phyloP scores from a whole-genome alignment of 1,139 yeast genomes.

The Scheffersomyces lignicola region DNA sequence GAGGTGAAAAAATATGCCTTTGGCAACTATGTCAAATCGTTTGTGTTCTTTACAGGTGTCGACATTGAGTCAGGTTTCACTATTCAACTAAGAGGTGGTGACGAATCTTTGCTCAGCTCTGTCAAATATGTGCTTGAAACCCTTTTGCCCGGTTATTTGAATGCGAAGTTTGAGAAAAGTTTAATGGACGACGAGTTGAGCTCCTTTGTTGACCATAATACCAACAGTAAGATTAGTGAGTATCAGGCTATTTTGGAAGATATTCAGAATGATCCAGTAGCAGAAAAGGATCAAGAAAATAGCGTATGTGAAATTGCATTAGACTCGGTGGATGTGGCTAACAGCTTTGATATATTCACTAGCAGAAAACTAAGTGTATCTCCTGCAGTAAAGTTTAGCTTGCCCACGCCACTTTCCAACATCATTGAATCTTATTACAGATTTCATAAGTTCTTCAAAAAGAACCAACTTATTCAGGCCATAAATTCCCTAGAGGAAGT shows the following conservation, averaged over 20 bases:
- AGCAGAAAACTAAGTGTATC: slow-evolving; percentile 65
- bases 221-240: slow-evolving; percentile 13
- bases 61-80: slow-evolving; percentile 79
- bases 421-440: slow-evolving; percentile 55
- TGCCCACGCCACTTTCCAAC: slow-evolving; percentile 60
- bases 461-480: slow-evolving; percentile 22
- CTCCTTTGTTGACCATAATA: slow-evolving; percentile 33
- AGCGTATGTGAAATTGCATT: slow-evolving; percentile 17
- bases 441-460: slow-evolving; percentile 34
- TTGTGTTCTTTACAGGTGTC: slow-evolving; percentile 76
- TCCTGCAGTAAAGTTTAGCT: slow-evolving; percentile 69
- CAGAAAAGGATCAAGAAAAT: slow-evolving; percentile 9
- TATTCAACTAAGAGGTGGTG: slow-evolving; percentile 75
- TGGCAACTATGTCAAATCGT: slow-evolving; percentile 62
- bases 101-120: slow-evolving; percentile 56
- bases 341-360: slow-evolving; percentile 52
- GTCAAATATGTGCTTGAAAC: slow-evolving; percentile 81
- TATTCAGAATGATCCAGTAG: slow-evolving; percentile 6
- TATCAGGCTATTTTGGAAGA: slow-evolving; percentile 11
- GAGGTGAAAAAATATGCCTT: slow-evolving; percentile 67
- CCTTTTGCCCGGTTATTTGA: slow-evolving; percentile 73
- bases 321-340: slow-evolving; percentile 35
- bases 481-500: slow-evolving; percentile 21
- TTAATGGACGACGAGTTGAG: slow-evolving; percentile 63
- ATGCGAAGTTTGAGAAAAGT: slow-evolving; percentile 78